Base-by-base conservation (phyloP, 2,329 filamentous ascomycete genomes). In the Colletotrichum horii region DNA sequence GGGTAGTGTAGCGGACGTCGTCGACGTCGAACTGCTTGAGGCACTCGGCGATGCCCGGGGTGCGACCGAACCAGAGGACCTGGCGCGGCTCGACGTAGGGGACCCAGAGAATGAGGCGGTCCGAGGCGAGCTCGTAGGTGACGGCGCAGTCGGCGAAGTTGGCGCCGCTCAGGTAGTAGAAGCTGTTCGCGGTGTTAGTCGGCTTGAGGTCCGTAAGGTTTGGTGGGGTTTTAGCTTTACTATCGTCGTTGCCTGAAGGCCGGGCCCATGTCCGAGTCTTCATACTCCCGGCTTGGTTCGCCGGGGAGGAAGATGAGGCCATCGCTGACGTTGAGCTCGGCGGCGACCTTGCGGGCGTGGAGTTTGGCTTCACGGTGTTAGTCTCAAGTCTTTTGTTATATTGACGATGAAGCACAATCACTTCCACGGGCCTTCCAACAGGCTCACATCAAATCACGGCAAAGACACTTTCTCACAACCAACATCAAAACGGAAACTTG, bases 101-200 rank as follows among this genome's bases (percentile, higher is more conserved):
- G 64, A 96, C 92, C 90, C 94, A 97, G 32, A 96, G 89, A 7
- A 89, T 91, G 72, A 97, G 89, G 26, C 86, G 85, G 81, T 96
- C 93, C 14, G 85, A 85, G 26, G 81, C 84, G 65, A 92, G 88
- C 76, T 92, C 89, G 79, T 92, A 92, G 3, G 91, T 92, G 38
- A 90, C 86, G 65, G 85, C 85, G 79, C 89, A 91, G 78, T 89
- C 88, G 3, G 89, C 84, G 76, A 91, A 89, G 82, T 91, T 83
- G 74, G 86, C 87, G 43, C 91, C 91, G 32, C 87, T 85, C 71
- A 92, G 80, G 80, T 92, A 92, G 81, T 89, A 92, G 82, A 92
- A 92, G 85, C 90, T 91, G 71, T 26, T 69, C 65, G 32, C 32
- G n/a, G 61, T 38, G 61, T 64, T 43, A 64, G 34, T 64, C 15